Evolutionary conservation across 805 yeast species (phyloP).

Genomic region (Saccharomycopsis sp.): DNA sequence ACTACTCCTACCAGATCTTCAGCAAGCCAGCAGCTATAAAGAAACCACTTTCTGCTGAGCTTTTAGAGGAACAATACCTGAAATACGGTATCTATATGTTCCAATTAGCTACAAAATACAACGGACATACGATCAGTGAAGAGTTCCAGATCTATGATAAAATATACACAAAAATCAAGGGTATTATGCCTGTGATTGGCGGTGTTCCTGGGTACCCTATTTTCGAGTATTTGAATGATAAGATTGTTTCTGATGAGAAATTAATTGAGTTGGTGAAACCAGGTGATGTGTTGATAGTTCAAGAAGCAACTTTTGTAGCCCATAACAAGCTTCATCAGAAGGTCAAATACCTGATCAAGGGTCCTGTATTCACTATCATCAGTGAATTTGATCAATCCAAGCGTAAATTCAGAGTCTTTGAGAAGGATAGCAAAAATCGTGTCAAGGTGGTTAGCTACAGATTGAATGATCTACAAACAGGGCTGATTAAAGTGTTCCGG

Average conservation of each 20-base stretch:
- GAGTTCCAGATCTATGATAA: constrained; percentile 2
- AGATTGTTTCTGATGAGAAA: constrained; percentile 24
- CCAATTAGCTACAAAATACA: constrained; percentile 35
- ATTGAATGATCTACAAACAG: constrained; percentile 67
- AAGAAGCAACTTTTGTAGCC: constrained; percentile 66
- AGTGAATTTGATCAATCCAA: constrained; percentile 70
- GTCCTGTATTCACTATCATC: constrained; percentile 54
- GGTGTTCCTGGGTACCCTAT: not conserved
- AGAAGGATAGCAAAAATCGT: constrained; percentile 40
- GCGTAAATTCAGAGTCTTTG: constrained; percentile 63
- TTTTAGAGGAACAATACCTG: constrained; percentile 43
- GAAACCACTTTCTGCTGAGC: constrained; percentile 40
- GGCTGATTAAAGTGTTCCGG: constrained; percentile 75
- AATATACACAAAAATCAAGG: not conserved
- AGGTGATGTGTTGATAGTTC: constrained; percentile 79
- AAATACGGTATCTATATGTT: constrained; percentile 47
- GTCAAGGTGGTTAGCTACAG: constrained; percentile 58
- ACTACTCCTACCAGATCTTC: constrained; percentile 21
- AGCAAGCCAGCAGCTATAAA: constrained; percentile 29
- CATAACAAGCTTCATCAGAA: constrained; percentile 54
- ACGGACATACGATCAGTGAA: constrained; percentile 23
- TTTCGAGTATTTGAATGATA: not conserved
- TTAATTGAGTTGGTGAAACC: constrained; percentile 34
- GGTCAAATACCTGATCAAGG: constrained; percentile 53
- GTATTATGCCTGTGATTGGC: not conserved